Evolutionary conservation across 768 basidiomycete genomes (phyloP).

Genomic region (Boletus huronensis): DNA sequence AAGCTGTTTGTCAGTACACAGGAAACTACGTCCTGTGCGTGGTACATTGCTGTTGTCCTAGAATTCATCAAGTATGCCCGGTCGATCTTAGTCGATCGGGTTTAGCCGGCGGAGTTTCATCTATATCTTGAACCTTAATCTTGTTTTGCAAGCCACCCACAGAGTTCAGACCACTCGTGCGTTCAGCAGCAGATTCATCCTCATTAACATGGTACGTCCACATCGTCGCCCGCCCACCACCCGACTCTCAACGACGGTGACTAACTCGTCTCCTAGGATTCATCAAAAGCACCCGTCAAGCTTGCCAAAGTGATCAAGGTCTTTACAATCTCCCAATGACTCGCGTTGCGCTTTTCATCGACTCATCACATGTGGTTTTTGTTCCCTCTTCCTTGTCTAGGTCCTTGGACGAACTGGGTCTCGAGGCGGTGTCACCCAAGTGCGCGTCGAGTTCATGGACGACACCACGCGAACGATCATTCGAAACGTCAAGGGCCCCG

Average conservation of each 20-base stretch:
- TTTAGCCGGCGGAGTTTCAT: conserved; percentile 19
- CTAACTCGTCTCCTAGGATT: conserved; percentile 47
- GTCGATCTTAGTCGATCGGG: conserved; percentile 11
- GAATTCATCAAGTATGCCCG: too few species aligned
- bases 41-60: background rate
- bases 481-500: conserved; percentile 98
- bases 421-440: conserved; percentile 98
- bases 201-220: conserved; percentile 24
- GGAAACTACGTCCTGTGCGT: background rate
- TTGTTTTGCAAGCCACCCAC: conserved; percentile 14
- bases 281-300: conserved; percentile 90
- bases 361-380: too few species aligned
- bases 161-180: background rate
- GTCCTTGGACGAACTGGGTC: conserved; percentile 98
- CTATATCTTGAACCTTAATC: conserved; percentile 20
- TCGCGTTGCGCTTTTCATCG: too few species aligned
- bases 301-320: conserved; percentile 98
- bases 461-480: conserved; percentile 94
- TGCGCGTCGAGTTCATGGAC: conserved; percentile 99
- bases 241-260: too few species aligned
- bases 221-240: background rate
- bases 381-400: conserved; percentile 36
- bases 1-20: background rate
- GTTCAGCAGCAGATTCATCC: background rate
- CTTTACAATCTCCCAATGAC: background rate